Conservation (phyloP, 345 rosid genomes). For the Punica granatum region DNA sequence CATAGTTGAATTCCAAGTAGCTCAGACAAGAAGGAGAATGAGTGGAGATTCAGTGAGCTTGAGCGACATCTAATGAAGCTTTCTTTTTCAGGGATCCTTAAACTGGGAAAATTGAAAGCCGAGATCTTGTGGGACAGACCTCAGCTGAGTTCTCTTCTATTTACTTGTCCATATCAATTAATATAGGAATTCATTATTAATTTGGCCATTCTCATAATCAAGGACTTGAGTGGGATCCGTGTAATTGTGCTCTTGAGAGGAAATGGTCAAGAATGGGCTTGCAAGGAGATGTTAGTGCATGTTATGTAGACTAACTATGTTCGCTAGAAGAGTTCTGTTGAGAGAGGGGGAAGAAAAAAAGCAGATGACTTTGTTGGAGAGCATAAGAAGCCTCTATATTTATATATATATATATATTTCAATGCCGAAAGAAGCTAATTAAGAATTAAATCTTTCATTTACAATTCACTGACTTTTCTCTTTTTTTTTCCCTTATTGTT, state of each 20-base stretch:
- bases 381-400: too few species aligned
- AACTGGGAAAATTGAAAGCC: conserved; percentile 6
- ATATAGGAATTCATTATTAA: conserved; percentile 1
- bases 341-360: too few species aligned
- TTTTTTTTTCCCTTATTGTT: too few species aligned
- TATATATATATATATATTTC: too few species aligned
- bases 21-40: neutral
- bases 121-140: neutral
- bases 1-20: neutral
- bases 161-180: neutral
- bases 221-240: too few species aligned
- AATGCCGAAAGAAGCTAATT: too few species aligned
- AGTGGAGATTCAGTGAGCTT: neutral
- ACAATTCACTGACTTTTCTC: too few species aligned
- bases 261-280: conserved; percentile 5
- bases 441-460: too few species aligned
- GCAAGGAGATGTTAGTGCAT: neutral
- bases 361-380: too few species aligned
- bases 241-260: conserved; percentile 2
- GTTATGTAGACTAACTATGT: conserved; percentile 10
- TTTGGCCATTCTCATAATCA: neutral
- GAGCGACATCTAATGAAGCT: conserved; percentile 3
- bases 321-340: too few species aligned
- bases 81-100: conserved; percentile 1
- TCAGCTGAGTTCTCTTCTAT: neutral